A percentile compares a stretch with the other conserved stretches of the same genome.
phyloP scores from a whole-genome alignment of 2,329 filamentous ascomycete species.

The Fusarium torulosum region DNA sequence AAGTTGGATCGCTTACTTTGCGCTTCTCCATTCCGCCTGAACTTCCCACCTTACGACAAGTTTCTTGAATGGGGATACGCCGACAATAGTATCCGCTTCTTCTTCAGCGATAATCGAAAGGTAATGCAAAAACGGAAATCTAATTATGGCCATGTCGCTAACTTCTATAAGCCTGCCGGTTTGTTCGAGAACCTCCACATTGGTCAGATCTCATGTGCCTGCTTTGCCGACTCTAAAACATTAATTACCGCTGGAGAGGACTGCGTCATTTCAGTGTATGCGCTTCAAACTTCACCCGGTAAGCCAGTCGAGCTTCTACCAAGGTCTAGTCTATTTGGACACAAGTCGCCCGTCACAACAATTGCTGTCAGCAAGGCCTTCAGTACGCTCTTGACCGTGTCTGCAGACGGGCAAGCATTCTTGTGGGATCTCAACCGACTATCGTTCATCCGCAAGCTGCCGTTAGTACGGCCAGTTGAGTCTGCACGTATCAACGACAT shows the following conservation, averaged over 20 bases:
- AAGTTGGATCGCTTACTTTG: constrained; percentile 87
- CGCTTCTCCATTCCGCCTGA: constrained; percentile 84
- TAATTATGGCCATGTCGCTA: constrained; percentile 41
- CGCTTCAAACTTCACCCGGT: constrained; percentile 70
- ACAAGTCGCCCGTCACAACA: constrained; percentile 83
- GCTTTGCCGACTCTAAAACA: constrained; percentile 90
- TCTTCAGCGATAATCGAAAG: constrained; percentile 84
- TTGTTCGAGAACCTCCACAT: constrained; percentile 95
- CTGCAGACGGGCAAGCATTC: constrained; percentile 83
- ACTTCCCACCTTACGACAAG: constrained; percentile 91
- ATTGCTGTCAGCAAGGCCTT: constrained; percentile 90
- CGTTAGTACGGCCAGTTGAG: constrained; percentile 69
- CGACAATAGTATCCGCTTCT: constrained; percentile 93
- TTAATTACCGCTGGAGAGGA: constrained; percentile 93
- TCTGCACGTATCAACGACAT: constrained; percentile 91
- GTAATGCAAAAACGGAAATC: constrained; percentile 52
- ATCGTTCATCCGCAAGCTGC: constrained; percentile 84
- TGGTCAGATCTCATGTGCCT: constrained; percentile 84
- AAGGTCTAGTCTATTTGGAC: constrained; percentile 86
- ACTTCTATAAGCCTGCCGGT: constrained; percentile 70
- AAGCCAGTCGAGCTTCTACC: constrained; percentile 84
- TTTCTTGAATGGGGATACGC: constrained; percentile 97
- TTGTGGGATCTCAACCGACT: constrained; percentile 95
- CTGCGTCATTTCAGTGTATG: constrained; percentile 89
- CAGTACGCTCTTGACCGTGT: constrained; percentile 87